phyloP scores from a whole-genome alignment of 257 asterid genomes.

The Solanum ossicruentum region DNA sequence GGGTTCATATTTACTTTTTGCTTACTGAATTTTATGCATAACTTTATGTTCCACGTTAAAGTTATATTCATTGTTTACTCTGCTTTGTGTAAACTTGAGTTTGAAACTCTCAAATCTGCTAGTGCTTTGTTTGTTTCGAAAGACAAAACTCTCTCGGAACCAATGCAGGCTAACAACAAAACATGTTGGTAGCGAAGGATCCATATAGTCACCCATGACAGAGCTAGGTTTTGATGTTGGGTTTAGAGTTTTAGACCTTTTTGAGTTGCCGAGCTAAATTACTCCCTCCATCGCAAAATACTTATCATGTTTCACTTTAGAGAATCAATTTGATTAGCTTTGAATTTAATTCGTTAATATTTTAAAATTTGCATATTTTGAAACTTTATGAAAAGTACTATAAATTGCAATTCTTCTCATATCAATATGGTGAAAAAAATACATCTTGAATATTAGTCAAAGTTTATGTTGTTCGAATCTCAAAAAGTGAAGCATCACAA shows the following conservation, averaged over 20 bases:
- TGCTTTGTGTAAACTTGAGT: not conserved
- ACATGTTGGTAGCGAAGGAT: not conserved
- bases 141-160: not conserved
- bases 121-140: not conserved
- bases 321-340: not conserved
- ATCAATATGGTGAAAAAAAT: not conserved
- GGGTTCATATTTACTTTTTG: not conserved
- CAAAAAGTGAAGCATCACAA: not conserved
- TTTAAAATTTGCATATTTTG: no score
- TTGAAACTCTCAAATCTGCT: not conserved
- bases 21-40: not conserved
- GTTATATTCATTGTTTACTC: not conserved
- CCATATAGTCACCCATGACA: not conserved
- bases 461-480: not conserved
- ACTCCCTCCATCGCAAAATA: not conserved
- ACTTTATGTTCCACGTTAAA: not conserved
- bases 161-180: not conserved
- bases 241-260: not conserved
- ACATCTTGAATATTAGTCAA: not conserved
- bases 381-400: not conserved
- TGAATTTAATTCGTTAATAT: no score
- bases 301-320: not conserved
- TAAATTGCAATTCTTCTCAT: not conserved
- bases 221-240: not conserved
- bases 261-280: not conserved